These are phyloP conservation scores for Cordyceps farinosa DNA, from an alignment of 2,329 filamentous ascomycete species.

Conservation along the genomic window DNA sequence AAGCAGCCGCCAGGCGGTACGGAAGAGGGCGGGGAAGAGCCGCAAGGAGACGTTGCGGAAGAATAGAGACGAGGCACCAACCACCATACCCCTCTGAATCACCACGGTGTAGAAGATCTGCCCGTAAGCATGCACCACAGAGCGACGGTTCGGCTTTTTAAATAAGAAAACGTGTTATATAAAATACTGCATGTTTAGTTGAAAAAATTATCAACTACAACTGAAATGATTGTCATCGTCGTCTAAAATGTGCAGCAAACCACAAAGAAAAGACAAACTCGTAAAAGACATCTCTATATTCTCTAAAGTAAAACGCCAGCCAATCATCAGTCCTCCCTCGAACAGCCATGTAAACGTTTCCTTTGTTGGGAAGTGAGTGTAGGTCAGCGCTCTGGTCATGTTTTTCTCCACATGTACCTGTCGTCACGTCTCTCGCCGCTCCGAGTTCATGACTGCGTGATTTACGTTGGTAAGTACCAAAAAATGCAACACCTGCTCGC, in stretches of 20 bases:
- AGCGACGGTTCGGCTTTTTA: not conserved
- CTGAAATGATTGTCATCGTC: not conserved
- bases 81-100: not conserved
- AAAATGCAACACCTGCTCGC: not conserved
- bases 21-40: slow-evolving; percentile 24
- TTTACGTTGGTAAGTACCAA: not conserved
- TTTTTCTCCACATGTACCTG: not conserved
- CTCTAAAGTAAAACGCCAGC: slow-evolving; percentile 18
- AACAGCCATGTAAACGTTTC: not conserved
- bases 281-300: slow-evolving; percentile 3
- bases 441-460: not conserved
- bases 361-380: not conserved
- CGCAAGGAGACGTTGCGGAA: slow-evolving; percentile 14
- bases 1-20: slow-evolving; percentile 35
- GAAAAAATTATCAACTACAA: not conserved
- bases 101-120: too few relatives aligned
- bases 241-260: slow-evolving; percentile 10
- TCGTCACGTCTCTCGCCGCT: not conserved
- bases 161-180: not conserved
- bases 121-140: too few relatives aligned
- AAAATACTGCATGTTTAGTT: not conserved
- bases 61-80: slow-evolving; percentile 1
- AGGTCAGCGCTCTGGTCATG: not conserved
- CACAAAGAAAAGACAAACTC: not conserved
- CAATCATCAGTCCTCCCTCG: slow-evolving; percentile 1